phyloP scores from a whole-genome alignment of 2,329 filamentous ascomycete species.

The Blastomyces silverae region DNA sequence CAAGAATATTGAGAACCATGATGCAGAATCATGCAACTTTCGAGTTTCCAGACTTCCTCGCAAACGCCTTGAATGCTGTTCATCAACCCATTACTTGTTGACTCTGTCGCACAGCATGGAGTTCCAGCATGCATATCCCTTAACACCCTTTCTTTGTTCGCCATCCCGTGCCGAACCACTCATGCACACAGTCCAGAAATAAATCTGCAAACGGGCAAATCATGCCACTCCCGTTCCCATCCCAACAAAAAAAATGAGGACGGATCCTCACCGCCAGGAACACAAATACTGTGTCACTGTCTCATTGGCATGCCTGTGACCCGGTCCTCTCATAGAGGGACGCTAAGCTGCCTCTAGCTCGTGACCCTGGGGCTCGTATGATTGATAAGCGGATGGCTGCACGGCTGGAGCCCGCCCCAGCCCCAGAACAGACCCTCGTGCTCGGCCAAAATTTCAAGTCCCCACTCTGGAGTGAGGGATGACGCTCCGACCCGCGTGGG shows the following conservation, averaged over 20 bases:
- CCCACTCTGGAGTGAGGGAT: neutral
- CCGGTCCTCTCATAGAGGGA: neutral
- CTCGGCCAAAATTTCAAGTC: neutral
- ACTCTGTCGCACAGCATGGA: neutral
- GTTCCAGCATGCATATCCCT: neutral
- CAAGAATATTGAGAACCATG: neutral
- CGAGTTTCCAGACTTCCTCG: neutral
- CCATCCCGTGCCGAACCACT: neutral
- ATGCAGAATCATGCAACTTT: neutral
- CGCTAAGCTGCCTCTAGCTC: neutral
- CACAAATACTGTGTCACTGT: neutral
- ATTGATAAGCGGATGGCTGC: neutral
- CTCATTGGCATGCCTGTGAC: neutral
- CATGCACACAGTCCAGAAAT: neutral
- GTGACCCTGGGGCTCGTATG: neutral
- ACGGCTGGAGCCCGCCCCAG: neutral
- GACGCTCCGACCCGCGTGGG: slow-evolving; percentile 4
- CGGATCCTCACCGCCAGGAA: slow-evolving; percentile 10
- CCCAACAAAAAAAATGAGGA: neutral
- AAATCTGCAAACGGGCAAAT: slow-evolving; percentile 2
- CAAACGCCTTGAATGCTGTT: neutral
- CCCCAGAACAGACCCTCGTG: neutral
- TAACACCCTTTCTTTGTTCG: neutral
- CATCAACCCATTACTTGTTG: neutral
- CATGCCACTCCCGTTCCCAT: neutral